Conservation (phyloP, 345 rosid species). For the Mercurialis annua region DNA sequence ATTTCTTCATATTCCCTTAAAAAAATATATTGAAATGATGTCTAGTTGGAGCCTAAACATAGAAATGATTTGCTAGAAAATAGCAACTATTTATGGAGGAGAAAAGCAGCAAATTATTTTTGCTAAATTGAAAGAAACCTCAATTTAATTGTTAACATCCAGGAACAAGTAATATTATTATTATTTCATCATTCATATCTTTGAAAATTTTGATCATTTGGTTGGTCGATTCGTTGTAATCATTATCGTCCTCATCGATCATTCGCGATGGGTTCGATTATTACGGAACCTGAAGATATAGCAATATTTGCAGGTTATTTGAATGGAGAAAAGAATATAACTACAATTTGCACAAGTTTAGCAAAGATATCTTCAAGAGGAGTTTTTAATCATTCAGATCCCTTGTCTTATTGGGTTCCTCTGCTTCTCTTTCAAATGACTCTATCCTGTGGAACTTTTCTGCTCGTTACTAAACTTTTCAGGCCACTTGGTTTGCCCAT, state of each 20-base stretch:
- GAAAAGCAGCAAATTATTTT: too few species aligned
- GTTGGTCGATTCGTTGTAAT: not conserved
- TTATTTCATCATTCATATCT: not conserved
- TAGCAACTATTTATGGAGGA: too few species aligned
- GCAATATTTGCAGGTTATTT: not conserved
- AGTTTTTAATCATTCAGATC: not conserved
- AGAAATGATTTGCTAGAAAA: too few species aligned
- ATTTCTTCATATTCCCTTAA: too few species aligned
- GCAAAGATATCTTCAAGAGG: not conserved
- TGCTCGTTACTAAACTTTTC: constrained; percentile 11
- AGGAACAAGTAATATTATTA: too few species aligned
- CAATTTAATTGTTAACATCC: too few species aligned
- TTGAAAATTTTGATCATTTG: not conserved
- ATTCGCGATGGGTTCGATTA: not conserved
- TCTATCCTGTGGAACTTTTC: constrained; percentile 8
- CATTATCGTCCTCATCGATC: not conserved
- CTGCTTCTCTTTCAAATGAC: constrained; percentile 17
- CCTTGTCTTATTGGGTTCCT: not conserved
- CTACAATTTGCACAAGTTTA: not conserved
- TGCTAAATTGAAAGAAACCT: too few species aligned
- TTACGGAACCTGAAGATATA: constrained; percentile 16
- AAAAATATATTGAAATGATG: too few species aligned
- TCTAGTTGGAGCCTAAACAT: too few species aligned
- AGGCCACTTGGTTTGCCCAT: constrained; percentile 13
- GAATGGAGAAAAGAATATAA: not conserved